phyloP scores from a whole-genome alignment of 139 green algal species.

The Chlorella sp. region DNA sequence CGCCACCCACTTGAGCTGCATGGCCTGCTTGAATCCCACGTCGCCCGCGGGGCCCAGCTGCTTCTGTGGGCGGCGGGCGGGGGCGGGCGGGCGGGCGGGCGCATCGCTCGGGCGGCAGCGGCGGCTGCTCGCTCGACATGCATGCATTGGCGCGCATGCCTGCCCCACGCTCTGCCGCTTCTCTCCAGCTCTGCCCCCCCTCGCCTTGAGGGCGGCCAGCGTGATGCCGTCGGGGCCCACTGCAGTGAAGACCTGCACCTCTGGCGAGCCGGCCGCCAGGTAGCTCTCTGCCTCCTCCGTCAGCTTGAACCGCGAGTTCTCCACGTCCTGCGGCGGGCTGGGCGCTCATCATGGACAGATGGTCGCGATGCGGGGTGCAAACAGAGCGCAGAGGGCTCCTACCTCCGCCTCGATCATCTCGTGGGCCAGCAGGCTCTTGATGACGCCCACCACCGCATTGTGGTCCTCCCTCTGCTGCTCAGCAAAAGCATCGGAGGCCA shows the following conservation, averaged over 20 bases:
- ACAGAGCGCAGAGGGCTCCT: neutral
- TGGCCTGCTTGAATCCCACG: slow-evolving; percentile 93
- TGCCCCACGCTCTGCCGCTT: too few relatives aligned
- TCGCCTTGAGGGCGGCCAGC: slow-evolving; percentile 77
- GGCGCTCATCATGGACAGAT: neutral
- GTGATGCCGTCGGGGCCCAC: slow-evolving; percentile 74
- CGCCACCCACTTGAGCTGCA: slow-evolving; percentile 84
- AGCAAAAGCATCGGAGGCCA: slow-evolving; percentile 15
- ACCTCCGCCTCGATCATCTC: slow-evolving; percentile 85
- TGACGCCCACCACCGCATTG: slow-evolving; percentile 73
- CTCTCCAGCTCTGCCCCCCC: too few relatives aligned
- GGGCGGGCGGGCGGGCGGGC: neutral
- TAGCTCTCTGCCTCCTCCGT: slow-evolving; percentile 79
- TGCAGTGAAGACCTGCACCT: slow-evolving; percentile 83
- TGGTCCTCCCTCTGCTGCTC: slow-evolving; percentile 58
- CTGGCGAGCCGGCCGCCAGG: slow-evolving; percentile 71
- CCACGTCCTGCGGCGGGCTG: slow-evolving; percentile 64
- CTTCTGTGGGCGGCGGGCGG: slow-evolving; percentile 14
- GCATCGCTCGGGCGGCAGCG: too few relatives aligned
- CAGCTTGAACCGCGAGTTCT: slow-evolving; percentile 71
- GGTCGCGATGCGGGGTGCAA: neutral
- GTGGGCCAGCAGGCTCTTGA: slow-evolving; percentile 81
- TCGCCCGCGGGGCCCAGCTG: slow-evolving; percentile 61
- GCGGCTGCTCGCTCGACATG: too few relatives aligned
- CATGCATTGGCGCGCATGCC: too few relatives aligned